A percentile compares a stretch with the other conserved stretches of the same genome.
phyloP scores from a whole-genome alignment of 805 yeast genomes.

The Suhomyces xylopsoci region DNA sequence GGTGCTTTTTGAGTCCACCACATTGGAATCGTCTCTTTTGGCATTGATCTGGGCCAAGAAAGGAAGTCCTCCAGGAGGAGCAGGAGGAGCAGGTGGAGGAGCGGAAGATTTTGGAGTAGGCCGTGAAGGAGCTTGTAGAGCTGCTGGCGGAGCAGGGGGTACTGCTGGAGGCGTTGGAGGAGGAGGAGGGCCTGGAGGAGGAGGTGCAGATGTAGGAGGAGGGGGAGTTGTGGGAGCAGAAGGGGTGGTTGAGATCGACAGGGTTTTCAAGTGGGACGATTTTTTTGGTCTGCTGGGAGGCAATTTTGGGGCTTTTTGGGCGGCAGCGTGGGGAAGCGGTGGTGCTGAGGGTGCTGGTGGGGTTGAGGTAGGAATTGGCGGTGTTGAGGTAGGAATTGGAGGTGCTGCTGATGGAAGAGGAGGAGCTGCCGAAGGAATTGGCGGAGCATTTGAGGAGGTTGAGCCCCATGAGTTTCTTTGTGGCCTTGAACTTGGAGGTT shows the following conservation, averaged over 20 bases:
- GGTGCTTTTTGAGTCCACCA: conserved; percentile 29
- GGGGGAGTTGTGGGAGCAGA: conserved; percentile 12
- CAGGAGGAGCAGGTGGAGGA: conserved; percentile 14
- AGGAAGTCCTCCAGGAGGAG: conserved; percentile 40
- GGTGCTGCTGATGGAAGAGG: conserved; percentile 18
- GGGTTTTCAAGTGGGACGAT: conserved; percentile 28
- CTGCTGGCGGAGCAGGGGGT: too few relatives aligned
- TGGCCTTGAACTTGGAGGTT: conserved; percentile 7
- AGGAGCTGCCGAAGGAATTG: conserved; percentile 15
- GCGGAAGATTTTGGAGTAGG: conserved; percentile 7
- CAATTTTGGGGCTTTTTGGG: conserved; percentile 25
- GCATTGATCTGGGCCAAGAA: conserved; percentile 50
- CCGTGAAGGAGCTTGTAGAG: conserved; percentile 1
- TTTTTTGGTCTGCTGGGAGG: conserved; percentile 43
- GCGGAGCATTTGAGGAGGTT: conserved; percentile 16
- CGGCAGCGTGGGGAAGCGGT: background rate
- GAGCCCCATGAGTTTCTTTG: conserved; percentile 11
- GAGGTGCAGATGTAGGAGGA: conserved; percentile 15
- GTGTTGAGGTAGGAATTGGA: conserved; percentile 14
- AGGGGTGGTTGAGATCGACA: conserved; percentile 1
- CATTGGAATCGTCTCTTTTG: conserved; percentile 45
- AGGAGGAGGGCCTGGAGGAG: conserved; percentile 14
- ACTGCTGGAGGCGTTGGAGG: conserved; percentile 13
- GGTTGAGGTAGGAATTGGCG: conserved; percentile 8
- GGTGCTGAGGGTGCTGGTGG: conserved; percentile 11